These are phyloP conservation scores for Pythium myriotylum DNA, from an alignment of 352 stramenopile species.

Conservation along the genomic window DNA sequence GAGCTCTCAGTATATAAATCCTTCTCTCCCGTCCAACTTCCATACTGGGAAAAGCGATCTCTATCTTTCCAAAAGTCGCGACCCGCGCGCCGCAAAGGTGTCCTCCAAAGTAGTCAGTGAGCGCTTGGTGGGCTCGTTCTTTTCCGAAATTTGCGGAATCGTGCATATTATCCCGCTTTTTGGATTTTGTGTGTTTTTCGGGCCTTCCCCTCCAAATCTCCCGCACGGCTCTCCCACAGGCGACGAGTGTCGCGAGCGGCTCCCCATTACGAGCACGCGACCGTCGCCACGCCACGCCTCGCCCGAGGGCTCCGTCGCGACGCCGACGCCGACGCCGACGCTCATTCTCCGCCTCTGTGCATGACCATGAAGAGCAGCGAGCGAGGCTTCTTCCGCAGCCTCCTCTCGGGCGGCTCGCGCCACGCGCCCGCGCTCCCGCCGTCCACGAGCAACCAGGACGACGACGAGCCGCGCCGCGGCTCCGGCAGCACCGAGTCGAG, in stretches of 20 bases:
- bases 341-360: no score
- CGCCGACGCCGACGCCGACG: background rate
- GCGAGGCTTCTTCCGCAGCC: conserved; percentile 34
- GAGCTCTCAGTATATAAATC: conserved; percentile 4
- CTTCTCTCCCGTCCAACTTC: no score
- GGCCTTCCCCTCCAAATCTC: conserved; percentile 7
- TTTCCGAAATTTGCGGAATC: conserved; percentile 21
- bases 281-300: conserved; percentile 6
- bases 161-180: background rate
- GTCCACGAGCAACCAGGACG: conserved; percentile 21
- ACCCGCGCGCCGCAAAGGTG: no score
- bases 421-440: conserved; percentile 17
- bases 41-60: no score
- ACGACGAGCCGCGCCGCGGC: conserved; percentile 23
- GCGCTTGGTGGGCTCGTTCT: background rate
- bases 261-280: conserved; percentile 13
- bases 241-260: conserved; percentile 3
- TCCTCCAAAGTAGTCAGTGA: conserved; percentile 23
- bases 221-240: conserved; percentile 22
- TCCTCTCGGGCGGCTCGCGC: conserved; percentile 21
- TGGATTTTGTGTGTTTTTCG: conserved; percentile 3
- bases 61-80: no score
- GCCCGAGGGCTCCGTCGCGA: background rate
- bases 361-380: conserved; percentile 28
- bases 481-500: conserved; percentile 17